These are phyloP conservation scores for Letharia lupina DNA, from an alignment of 495 filamentous ascomycete species.

Conservation along the genomic window DNA sequence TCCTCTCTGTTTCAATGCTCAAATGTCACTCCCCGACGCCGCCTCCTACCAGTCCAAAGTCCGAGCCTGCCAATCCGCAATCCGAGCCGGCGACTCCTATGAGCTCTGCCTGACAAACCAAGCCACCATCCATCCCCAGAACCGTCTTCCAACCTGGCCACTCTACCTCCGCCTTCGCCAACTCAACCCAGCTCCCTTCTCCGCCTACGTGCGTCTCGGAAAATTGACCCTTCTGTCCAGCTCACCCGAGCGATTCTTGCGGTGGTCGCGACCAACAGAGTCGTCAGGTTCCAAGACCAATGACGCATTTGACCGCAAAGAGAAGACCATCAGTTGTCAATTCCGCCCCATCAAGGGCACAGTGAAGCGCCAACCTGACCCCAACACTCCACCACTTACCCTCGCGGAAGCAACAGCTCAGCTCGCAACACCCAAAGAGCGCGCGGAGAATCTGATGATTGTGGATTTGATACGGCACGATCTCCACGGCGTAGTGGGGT, in stretches of 20 bases:
- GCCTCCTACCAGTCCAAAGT: slow-evolving; percentile 56
- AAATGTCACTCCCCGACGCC: slow-evolving; percentile 41
- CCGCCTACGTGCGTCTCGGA: slow-evolving; percentile 69
- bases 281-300: not conserved
- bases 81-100: slow-evolving; percentile 78
- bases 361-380: slow-evolving; percentile 54
- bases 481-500: slow-evolving; percentile 68
- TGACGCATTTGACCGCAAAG: not conserved
- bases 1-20: not conserved
- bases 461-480: slow-evolving; percentile 92
- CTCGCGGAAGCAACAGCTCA: slow-evolving; percentile 57
- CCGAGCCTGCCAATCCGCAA: slow-evolving; percentile 56
- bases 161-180: slow-evolving; percentile 44
- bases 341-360: slow-evolving; percentile 94
- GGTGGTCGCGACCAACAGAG: slow-evolving; percentile 46
- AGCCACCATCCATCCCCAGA: slow-evolving; percentile 41
- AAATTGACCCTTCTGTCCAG: slow-evolving; percentile 63
- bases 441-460: slow-evolving; percentile 97
- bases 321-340: slow-evolving; percentile 35
- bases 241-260: slow-evolving; percentile 89
- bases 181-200: slow-evolving; percentile 79
- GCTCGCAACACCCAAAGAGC: slow-evolving; percentile 74
- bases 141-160: slow-evolving; percentile 28
- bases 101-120: slow-evolving; percentile 84
- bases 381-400: slow-evolving; percentile 37